A percentile compares a stretch with the other conserved stretches of the same genome.
Evolutionary conservation across 148 eudicot genomes (phyloP).

Genomic region (Simmondsia chinensis): DNA sequence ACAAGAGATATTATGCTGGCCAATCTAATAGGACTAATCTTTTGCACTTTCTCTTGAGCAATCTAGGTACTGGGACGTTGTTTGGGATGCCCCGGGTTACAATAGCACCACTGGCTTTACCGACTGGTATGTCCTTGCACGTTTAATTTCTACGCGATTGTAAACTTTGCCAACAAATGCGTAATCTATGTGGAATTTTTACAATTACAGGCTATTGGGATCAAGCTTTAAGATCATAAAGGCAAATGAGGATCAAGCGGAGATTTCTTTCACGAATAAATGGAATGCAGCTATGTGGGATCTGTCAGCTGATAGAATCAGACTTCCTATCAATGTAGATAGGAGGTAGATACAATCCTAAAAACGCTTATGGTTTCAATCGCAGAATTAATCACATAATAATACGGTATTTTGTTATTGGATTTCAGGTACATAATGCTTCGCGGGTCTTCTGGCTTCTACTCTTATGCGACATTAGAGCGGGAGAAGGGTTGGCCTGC

Average conservation of each 20-base stretch:
- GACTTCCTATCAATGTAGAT: slow-evolving; percentile 43
- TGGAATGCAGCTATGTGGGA: slow-evolving; percentile 31
- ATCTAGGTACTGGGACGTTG: slow-evolving; percentile 42
- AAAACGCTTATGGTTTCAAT: neutral
- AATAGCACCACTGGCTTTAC: neutral
- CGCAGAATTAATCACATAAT: neutral
- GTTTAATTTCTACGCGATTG: neutral
- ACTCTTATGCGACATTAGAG: slow-evolving; percentile 39
- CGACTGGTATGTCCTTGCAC: slow-evolving; percentile 17
- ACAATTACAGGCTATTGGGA: slow-evolving; percentile 37
- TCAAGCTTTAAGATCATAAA: slow-evolving; percentile 26
- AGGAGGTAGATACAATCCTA: slow-evolving; percentile 20
- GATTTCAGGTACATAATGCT: slow-evolving; percentile 40
- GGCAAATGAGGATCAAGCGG: slow-evolving; percentile 35
- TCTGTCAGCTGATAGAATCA: slow-evolving; percentile 4
- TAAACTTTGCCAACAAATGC: neutral
- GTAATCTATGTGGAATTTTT: neutral
- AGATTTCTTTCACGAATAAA: slow-evolving; percentile 40
- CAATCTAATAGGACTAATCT: too few relatives aligned
- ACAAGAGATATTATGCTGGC: too few relatives aligned
- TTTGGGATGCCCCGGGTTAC: slow-evolving; percentile 16
- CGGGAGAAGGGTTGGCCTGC: slow-evolving; percentile 34
- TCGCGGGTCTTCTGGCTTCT: slow-evolving; percentile 41
- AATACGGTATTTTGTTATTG: neutral
- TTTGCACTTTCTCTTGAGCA: neutral